Evolutionary conservation across 495 filamentous ascomycete genomes (phyloP).

Genomic region (Xylaria castorea): DNA sequence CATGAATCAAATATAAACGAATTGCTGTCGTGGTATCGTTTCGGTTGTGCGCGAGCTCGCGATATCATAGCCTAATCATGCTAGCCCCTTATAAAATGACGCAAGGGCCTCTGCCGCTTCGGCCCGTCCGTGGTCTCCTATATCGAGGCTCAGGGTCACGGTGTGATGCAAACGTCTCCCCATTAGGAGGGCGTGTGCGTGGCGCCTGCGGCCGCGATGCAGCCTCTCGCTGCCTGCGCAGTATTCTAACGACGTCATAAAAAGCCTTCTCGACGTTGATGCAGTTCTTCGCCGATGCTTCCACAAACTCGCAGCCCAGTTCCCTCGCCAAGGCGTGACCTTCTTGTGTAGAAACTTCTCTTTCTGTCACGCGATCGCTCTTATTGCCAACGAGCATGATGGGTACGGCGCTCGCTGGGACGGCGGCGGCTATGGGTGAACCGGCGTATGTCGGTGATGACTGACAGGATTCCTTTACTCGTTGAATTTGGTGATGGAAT

Average conservation of each 20-base stretch:
- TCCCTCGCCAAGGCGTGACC: constrained; percentile 90
- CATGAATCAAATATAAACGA: constrained; percentile 23
- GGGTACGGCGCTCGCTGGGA: constrained; percentile 72
- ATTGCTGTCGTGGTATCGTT: constrained; percentile 28
- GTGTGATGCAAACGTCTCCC: constrained; percentile 14
- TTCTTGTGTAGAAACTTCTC: constrained; percentile 96
- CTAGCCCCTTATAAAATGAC: constrained; percentile 43
- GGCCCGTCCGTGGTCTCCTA: constrained; percentile 13
- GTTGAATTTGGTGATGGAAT: constrained; percentile 95
- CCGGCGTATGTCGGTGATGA: constrained; percentile 76
- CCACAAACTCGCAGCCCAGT: constrained; percentile 95
- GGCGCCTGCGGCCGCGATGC: constrained; percentile 48
- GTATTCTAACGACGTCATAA: constrained; percentile 92
- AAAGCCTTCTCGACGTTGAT: constrained; percentile 99
- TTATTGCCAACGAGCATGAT: constrained; percentile 99
- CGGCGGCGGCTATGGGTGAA: constrained; percentile 59
- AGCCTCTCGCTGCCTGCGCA: constrained; percentile 79
- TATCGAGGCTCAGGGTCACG: constrained; percentile 8
- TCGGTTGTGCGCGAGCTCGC: constrained; percentile 21
- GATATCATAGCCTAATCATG: constrained; percentile 21
- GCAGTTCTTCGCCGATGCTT: constrained; percentile 98
- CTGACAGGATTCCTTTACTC: constrained; percentile 92
- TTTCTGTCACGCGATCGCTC: constrained; percentile 92
- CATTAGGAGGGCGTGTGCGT: constrained; percentile 31
- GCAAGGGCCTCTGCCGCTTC: constrained; percentile 30